phyloP scores from a whole-genome alignment of 2,329 filamentous ascomycete genomes.

The Trichoderma semiorbis region DNA sequence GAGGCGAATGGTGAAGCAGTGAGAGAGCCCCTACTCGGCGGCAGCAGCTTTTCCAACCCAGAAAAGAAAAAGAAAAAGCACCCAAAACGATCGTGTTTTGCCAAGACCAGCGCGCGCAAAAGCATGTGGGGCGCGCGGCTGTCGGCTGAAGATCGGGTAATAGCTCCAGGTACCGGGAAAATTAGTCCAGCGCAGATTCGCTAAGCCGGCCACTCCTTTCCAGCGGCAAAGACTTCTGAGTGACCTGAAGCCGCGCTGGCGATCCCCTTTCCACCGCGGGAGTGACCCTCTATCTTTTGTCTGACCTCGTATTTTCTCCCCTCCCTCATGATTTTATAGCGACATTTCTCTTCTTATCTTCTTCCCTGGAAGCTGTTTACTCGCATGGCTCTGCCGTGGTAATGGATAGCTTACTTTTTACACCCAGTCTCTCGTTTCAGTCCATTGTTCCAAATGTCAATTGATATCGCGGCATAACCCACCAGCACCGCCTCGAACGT shows the following conservation, averaged over 20 bases:
- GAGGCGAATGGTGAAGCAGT: not conserved
- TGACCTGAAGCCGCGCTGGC: slow-evolving; percentile 3
- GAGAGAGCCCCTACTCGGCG: slow-evolving; percentile 2
- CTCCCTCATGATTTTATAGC: not conserved
- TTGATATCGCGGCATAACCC: not conserved
- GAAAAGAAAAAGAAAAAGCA: not conserved
- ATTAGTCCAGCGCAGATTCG: not conserved
- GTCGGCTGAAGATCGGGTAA: slow-evolving; percentile 14
- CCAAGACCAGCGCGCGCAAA: slow-evolving; percentile 2
- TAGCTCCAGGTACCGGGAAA: not conserved
- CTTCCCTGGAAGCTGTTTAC: not conserved
- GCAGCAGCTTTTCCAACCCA: not conserved
- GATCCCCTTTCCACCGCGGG: slow-evolving; percentile 1
- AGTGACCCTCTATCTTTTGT: not conserved
- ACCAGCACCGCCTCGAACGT: not conserved
- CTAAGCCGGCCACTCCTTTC: slow-evolving; percentile 10
- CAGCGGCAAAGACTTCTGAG: not conserved
- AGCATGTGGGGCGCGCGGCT: not conserved
- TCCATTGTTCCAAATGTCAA: slow-evolving; percentile 1
- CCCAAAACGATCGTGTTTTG: not conserved
- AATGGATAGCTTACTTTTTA: not conserved
- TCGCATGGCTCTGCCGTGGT: slow-evolving; percentile 6
- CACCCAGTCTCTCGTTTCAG: slow-evolving; percentile 5
- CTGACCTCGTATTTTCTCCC: not conserved
- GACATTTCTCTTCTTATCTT: not conserved